A percentile compares a stretch with the other conserved stretches of the same genome.
Conservation (phyloP, 2,329 filamentous ascomycete species). For the Teratosphaeriaceae sp. region DNA sequence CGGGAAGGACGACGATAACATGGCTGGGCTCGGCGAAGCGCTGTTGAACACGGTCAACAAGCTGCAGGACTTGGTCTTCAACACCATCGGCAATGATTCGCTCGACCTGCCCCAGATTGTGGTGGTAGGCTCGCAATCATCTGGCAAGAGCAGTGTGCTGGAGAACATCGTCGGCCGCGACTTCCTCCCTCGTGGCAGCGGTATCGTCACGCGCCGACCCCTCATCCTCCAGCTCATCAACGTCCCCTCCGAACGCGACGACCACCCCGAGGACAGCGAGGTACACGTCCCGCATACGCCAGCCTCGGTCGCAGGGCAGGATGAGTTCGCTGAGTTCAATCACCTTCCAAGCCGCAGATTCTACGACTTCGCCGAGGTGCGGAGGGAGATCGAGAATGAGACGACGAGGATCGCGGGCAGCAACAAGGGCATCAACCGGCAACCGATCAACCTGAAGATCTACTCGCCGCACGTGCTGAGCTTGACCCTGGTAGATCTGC, state of each 20-base stretch:
- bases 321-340: constrained; percentile 91
- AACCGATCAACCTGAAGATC: constrained; percentile 97
- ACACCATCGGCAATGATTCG: constrained; percentile 98
- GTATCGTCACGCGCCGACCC: constrained; percentile 90
- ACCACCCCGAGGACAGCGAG: constrained; percentile 60
- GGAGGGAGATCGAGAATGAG: constrained; percentile 94
- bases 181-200: constrained; percentile 91
- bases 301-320: constrained; percentile 59
- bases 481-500: constrained; percentile 90
- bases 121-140: constrained; percentile 97
- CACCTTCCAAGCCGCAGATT: constrained; percentile 86
- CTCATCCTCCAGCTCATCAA: constrained; percentile 98
- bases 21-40: neutral
- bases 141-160: constrained; percentile 95
- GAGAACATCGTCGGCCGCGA: constrained; percentile 98
- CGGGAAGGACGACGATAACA: too few relatives aligned
- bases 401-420: constrained; percentile 89
- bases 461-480: constrained; percentile 97
- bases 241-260: constrained; percentile 66
- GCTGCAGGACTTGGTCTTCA: constrained; percentile 94
- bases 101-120: constrained; percentile 97
- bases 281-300: constrained; percentile 67
- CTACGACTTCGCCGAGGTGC: constrained; percentile 87
- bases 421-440: constrained; percentile 97
- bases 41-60: constrained; percentile 1